Evolutionary conservation across 768 basidiomycete genomes (phyloP).

Genomic region (Naganishia vishniacii): DNA sequence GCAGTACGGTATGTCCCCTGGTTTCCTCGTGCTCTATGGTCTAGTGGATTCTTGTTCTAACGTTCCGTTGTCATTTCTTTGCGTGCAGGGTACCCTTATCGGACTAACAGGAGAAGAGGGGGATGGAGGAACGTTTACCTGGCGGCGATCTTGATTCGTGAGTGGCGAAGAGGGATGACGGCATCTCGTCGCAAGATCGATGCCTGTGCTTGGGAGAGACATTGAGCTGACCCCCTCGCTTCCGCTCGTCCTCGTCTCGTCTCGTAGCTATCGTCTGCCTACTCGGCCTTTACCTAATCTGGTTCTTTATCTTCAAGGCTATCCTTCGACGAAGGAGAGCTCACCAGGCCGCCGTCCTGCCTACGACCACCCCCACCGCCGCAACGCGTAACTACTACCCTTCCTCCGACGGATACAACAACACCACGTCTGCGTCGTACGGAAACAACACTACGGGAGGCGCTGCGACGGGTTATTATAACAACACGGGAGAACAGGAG

Average conservation of each 20-base stretch:
- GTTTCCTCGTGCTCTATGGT: no score
- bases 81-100: slow-evolving; percentile 12
- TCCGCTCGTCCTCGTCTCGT: no score
- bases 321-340: neutral
- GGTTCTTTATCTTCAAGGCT: slow-evolving; percentile 7
- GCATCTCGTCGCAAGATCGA: no score
- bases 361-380: neutral
- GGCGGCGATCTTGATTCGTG: slow-evolving; percentile 17
- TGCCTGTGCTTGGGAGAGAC: no score
- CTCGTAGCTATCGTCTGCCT: slow-evolving; percentile 2
- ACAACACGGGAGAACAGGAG: neutral
- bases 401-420: neutral
- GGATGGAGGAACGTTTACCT: slow-evolving; percentile 9
- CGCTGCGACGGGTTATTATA: slow-evolving; percentile 11
- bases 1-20: no score
- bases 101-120: neutral
- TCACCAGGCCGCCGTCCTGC: neutral
- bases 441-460: neutral
- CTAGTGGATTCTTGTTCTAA: no score
- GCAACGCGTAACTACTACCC: slow-evolving; percentile 13
- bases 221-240: neutral
- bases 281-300: neutral
- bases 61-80: no score
- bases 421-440: neutral
- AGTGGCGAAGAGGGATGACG: no score